Base-by-base conservation (phyloP, 2,329 filamentous ascomycete genomes). In the Diplodia sapinea region DNA sequence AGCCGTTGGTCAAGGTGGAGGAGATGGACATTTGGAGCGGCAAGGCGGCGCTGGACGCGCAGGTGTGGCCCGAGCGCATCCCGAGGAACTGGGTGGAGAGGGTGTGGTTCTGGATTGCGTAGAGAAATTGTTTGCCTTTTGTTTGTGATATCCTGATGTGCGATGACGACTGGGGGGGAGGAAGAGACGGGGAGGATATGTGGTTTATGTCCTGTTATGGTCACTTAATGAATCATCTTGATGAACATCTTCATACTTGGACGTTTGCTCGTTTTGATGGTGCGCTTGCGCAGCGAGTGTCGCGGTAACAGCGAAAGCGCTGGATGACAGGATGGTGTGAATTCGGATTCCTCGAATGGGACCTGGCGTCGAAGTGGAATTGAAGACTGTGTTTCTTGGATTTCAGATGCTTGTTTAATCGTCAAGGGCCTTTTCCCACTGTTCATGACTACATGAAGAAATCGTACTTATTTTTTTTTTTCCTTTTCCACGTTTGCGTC, bases 61-160 rank as follows among this genome's bases (percentile, higher is more conserved):
- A 81, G 69, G 72, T 78, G 13, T 83, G 81, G 81, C 78, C 77
- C 0, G 81, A 83, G 61, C 74, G 76, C 57, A 66, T 76, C 9
- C 81, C 82, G 11, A 78, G 73, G 68, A 84, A 83, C 68, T 68
- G 73, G 49, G n/a, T 81, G 4, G 80, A 84, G 77, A 82, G 76
- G 74, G 74, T 83, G 63, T 84, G 82, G 82, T 82, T 77, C 72
- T 83, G 81, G 81, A 75, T 84, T 71, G 81, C 79, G 50, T 83
- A 75, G 7, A 47, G n/a, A 20, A 15, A 20, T 3, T 17, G 6
- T 47, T n/a, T 20, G 43, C 13, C 9, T 20, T 47, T n/a, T 8
- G 20, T 47, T 47, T 47, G 43, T 47, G 43, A 47, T 47, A 47
- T 47, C 43, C 43, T 47, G 43, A 47, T 11, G 43, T 9, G 43